A percentile compares a stretch with the other conserved stretches of the same genome.
Evolutionary conservation across 352 stramenopile species (phyloP).

Genomic region (Phytophthora cryptogea): DNA sequence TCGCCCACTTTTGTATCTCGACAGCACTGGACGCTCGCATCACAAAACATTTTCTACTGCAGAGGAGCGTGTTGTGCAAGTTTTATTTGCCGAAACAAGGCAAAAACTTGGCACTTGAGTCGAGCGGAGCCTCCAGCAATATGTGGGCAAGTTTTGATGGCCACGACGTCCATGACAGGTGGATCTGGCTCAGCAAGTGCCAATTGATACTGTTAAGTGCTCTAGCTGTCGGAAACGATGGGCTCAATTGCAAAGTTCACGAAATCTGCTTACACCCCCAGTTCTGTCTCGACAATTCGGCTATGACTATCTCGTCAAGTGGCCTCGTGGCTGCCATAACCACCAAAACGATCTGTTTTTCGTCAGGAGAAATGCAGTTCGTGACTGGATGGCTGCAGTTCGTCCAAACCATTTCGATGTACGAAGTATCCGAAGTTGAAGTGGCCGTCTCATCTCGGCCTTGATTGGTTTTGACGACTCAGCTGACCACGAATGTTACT

Average conservation of each 20-base stretch:
- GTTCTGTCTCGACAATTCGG: not conserved
- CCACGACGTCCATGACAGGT: too few species aligned
- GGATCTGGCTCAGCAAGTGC: too few species aligned
- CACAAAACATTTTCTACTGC: slow-evolving; percentile 9
- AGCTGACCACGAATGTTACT: not conserved
- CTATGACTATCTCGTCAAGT: not conserved
- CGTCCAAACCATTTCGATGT: too few species aligned
- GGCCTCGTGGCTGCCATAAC: not conserved
- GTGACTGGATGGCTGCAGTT: too few species aligned
- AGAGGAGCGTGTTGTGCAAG: slow-evolving; percentile 22
- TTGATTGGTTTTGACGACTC: not conserved
- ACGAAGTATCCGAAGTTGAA: not conserved
- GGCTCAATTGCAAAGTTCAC: not conserved
- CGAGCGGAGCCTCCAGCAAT: slow-evolving; percentile 23
- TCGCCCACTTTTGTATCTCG: slow-evolving; percentile 16
- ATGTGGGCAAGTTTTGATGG: too few species aligned
- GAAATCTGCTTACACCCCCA: not conserved
- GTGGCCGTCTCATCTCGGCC: not conserved
- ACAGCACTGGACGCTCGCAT: slow-evolving; percentile 21
- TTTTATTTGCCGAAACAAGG: slow-evolving; percentile 8
- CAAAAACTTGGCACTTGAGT: slow-evolving; percentile 20
- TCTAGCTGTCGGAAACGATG: not conserved
- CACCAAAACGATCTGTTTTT: not conserved
- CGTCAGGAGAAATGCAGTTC: not conserved
- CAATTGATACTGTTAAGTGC: not conserved